Base-by-base conservation (phyloP, 345 rosid species). In the Aegle marmelos region DNA sequence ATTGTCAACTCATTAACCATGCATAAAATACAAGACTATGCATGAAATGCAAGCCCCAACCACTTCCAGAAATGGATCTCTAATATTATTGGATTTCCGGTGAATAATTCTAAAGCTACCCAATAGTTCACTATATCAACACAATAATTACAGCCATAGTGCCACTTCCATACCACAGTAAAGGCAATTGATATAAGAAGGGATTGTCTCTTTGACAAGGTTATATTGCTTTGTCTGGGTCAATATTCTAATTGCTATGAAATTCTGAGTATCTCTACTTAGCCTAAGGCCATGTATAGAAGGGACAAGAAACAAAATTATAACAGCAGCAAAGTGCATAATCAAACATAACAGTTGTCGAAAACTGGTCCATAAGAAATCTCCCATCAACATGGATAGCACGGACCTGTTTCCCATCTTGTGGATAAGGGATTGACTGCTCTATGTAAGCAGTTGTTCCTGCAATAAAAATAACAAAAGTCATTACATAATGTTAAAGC, bases 361-460 rank as follows among this genome's bases (percentile, higher is more conserved):
- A 33, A 45, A 24, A 45, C n/a, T 63, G 19, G 45, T 78, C 24
- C 59, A 70, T 69, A 19, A 27, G n/a, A 28, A 25, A 70, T 62
- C 50, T n/a, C 54, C 31, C 48, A 33, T 56, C 14, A 39, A 62
- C 61, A 36, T 33, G 54, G 36, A 67, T n/a, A 50, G 75, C 28
- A 82, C 79, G 58, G 22, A 91, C 95, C 93, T 85, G 95, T 82
- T 90, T 93, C 81, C 97, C 95, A 74, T 93, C 97, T 87, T 90
- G 79, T 19, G 97, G 97, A 87, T 37, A 92, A 27, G 97, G 97
- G 76, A 17, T 79, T 6, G 93, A 89, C 80, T 93, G 95, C 79
- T 90, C 92, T 78, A 91, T 76, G 73, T 85, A 91, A 14, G 94
- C 97, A 63, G 84, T 87, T 65, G 90, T 90, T 79, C 95, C 97